Evolutionary conservation across 768 basidiomycete genomes (phyloP), one percentile per base, ranked within the genome.

Genomic region (Podaxis sp.): DNA sequence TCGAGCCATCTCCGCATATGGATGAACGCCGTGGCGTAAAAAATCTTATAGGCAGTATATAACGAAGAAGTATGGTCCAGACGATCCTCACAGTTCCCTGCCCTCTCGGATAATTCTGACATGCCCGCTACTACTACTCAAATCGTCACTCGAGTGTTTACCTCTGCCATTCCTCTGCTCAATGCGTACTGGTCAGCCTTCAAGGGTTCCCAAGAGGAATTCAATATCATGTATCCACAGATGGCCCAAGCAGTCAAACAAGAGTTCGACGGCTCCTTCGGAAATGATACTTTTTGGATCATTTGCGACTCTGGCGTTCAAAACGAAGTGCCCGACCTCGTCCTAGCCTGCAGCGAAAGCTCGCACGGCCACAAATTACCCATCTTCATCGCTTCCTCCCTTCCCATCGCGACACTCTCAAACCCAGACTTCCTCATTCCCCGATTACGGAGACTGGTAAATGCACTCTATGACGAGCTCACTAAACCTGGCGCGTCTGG

Each of bases 311-410:
- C 60, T 25, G 53, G 15, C 6, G 43, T n/a, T 22, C 29, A 43
- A 47, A 27, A 22, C 29, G 29, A 33, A 29, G 27, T 19, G 13
- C 52, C 78, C 24, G 73, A 78, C 47, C 77, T 83, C 61, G 66
- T 86, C 6, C 71, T 86, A 3, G 78, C 83, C 15, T 85, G 82
- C 66, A 82, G 78, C 2, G 64, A 72, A 33, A 78, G 77, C 2
- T 64, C 67, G 4, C 64, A 84, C 27, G 83, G 77, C 11, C 67
- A 74, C 15, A 68, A 74, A 33, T 82, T 84, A 55, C 86, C 85
- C 2, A 67, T 86, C 11, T 87, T 85, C 73, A 72, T 86, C 27
- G 77, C 73, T 65, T 74, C 68, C 29, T 69, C 67, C 63, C 78
- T 71, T n/a, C 51, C 55, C 69, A 76, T 68, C 0, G 75, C 63